phyloP scores from a whole-genome alignment of 768 basidiomycete species.

The Phanerochaete carnosa region DNA sequence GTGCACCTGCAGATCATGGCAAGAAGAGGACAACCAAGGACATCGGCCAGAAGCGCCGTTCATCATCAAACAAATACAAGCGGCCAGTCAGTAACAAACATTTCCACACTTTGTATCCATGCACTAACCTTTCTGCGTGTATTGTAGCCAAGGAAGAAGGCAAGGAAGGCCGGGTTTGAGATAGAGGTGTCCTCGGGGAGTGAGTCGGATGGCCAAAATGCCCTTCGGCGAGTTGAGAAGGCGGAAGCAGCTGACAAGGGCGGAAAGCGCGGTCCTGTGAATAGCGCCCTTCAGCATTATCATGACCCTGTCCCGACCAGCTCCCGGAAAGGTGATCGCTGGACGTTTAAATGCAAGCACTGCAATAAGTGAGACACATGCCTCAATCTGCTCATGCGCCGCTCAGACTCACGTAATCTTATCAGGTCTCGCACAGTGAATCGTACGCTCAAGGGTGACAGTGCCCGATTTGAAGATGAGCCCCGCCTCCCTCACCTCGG shows the following conservation, averaged over 20 bases:
- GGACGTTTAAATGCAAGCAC: background rate
- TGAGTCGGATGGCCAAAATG: background rate
- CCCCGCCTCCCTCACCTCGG: background rate
- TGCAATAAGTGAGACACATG: background rate
- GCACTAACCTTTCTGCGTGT: background rate
- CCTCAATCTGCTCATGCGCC: background rate
- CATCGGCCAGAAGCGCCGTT: background rate
- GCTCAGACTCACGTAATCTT: background rate
- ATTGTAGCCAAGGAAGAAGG: background rate
- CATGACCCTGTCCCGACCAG: background rate
- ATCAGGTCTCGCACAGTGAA: background rate
- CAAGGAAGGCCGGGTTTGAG: background rate
- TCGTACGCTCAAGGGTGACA: background rate
- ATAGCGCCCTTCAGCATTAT: background rate
- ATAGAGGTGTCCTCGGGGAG: background rate
- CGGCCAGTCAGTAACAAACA: background rate
- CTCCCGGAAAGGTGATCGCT: background rate
- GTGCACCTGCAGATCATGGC: background rate
- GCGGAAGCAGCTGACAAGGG: background rate
- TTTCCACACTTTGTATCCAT: background rate
- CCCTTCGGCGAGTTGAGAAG: background rate
- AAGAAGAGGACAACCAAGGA: background rate
- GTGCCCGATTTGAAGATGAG: background rate
- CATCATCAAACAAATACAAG: background rate
- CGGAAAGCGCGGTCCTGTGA: background rate